Evolutionary conservation across 805 yeast genomes (phyloP), one percentile per base, ranked within the genome.

Genomic region (Cyberlindnera maclurae): DNA sequence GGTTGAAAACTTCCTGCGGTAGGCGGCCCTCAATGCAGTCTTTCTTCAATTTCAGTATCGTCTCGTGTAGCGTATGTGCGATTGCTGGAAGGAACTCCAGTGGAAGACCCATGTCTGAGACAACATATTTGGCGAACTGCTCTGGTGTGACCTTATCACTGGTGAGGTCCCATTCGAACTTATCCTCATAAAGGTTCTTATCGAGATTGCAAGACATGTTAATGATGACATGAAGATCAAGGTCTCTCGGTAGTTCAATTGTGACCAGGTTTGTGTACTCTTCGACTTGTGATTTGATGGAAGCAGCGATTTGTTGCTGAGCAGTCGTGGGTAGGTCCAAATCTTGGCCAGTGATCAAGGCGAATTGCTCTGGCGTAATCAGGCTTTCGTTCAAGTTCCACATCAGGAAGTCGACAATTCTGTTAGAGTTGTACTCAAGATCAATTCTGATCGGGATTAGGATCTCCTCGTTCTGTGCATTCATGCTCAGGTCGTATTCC

Each of bases 61-160:
- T 72, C 55, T 93, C 97, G 58, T 90, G 86, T 31, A 93, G 63
- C 1, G 95, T 75, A 51, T 84, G 89, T 0, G 96, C 77, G 39
- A 93, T 85, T 0, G 96, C 95, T 0, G 95, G 90, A 43, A 77
- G 73, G 55, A 90, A 93, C 58, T 93, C 98, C 33, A 86, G 72
- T 2, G 81, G 66, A 26, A 93, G 63, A 0, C 96, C 96, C 59
- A 93, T 58, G 52, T 93, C 98, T 29, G 76, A 70, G 4, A 86
- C 96, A 3, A 90, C 87, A 7, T 73, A 71, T 42, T 70, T 73
- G 0, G 97, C 95, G 65, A 93, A 93, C 38, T 64, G 64, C 57
- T 88, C 96, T 0, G 98, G 97, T 4, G 59, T 49, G 3, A 59
- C 46, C 28, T 55, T 39, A 27, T 64, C 69, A 45, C 64, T 70